These are phyloP conservation scores for Coemansia sp. DNA, from an alignment of 192 early-diverging fungal species.

Conservation along the genomic window DNA sequence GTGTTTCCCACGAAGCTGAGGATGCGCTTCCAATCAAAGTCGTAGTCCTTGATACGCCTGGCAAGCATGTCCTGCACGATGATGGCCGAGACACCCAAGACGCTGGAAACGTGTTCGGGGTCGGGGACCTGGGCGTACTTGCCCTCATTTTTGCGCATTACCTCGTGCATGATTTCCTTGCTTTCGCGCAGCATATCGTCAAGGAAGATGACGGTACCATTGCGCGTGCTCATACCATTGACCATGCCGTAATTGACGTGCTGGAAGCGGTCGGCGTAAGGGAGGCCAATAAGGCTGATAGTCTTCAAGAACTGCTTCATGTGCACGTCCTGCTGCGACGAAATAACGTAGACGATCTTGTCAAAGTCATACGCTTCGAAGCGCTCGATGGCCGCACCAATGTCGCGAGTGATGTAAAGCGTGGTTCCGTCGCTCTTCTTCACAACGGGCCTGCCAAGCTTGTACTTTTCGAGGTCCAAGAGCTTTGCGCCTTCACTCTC, in stretches of 20 bases:
- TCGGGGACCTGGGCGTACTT: conserved; percentile 86
- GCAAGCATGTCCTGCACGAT: conserved; percentile 91
- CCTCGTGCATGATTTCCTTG: conserved; percentile 86
- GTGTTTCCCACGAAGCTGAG: conserved; percentile 97
- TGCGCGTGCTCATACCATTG: conserved; percentile 94
- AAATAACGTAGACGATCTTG: conserved; percentile 91
- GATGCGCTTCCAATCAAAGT: conserved; percentile 90
- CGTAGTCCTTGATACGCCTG: conserved; percentile 92
- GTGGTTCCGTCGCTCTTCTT: conserved; percentile 91
- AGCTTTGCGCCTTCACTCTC: conserved; percentile 84
- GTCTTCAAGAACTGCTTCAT: conserved; percentile 95
- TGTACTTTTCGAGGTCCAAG: conserved; percentile 80
- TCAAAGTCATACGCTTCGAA: conserved; percentile 88
- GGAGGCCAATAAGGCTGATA: conserved; percentile 77
- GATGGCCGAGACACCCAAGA: conserved; percentile 91
- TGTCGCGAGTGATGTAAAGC: conserved; percentile 94
- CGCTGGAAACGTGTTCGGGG: conserved; percentile 79
- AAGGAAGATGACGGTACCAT: conserved; percentile 93
- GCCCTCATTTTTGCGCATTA: conserved; percentile 86
- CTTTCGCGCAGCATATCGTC: conserved; percentile 90
- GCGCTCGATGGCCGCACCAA: conserved; percentile 93
- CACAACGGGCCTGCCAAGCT: conserved; percentile 82
- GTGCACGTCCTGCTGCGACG: conserved; percentile 88
- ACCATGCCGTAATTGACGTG: conserved; percentile 97
- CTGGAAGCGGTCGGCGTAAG: conserved; percentile 80